Evolutionary conservation across 306 rosid genomes (phyloP).

Genomic region (Prunus dulcis): DNA sequence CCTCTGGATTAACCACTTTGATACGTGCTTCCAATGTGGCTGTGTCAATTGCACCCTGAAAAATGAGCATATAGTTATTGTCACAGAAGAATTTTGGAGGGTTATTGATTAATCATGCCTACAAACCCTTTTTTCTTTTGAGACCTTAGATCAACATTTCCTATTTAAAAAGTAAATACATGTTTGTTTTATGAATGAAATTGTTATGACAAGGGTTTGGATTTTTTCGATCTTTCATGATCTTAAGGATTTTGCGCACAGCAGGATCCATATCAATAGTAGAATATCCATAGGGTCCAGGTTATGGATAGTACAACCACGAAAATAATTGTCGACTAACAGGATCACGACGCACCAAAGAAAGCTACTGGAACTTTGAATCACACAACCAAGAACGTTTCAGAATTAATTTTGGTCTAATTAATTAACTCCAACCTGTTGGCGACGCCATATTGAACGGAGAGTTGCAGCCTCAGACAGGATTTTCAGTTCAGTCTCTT

Average conservation of each 20-base stretch:
- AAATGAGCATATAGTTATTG: constrained; percentile 15
- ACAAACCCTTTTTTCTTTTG: neutral
- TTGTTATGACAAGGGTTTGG: neutral
- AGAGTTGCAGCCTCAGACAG: constrained; percentile 88
- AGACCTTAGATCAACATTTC: constrained; percentile 1
- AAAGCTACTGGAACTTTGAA: neutral
- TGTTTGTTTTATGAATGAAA: neutral
- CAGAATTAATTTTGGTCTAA: neutral
- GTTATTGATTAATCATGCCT: neutral
- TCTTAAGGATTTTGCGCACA: neutral
- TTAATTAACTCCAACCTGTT: constrained; percentile 57
- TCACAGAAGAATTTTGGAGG: neutral
- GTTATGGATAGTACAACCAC: constrained; percentile 8
- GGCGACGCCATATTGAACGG: constrained; percentile 73
- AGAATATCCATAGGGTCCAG: neutral
- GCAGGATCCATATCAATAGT: neutral
- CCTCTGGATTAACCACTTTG: constrained; percentile 83
- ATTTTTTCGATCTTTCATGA: neutral
- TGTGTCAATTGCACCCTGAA: constrained; percentile 87
- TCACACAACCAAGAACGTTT: neutral
- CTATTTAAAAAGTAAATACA: neutral
- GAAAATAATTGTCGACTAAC: neutral
- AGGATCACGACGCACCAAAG: neutral
- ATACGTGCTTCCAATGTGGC: constrained; percentile 77
- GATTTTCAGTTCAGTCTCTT: constrained; percentile 80